Evolutionary conservation across 768 basidiomycete genomes (phyloP).

Genomic region (Saitozyma podzolica): DNA sequence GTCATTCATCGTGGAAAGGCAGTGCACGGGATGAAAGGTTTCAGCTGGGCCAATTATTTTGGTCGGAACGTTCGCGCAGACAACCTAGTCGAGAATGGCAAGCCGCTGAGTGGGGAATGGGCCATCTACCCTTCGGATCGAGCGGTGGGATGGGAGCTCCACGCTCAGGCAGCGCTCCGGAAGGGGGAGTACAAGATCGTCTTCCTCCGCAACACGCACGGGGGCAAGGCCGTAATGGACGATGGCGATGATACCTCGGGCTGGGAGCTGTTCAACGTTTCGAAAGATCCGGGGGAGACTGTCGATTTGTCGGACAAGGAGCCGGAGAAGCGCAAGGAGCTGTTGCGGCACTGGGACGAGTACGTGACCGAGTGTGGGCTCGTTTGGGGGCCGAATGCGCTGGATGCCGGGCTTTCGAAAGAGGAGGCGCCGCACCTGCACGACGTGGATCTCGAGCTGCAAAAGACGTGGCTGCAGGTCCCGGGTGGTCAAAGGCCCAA

Average conservation of each 20-base stretch:
- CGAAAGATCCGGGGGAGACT: conserved; percentile 15
- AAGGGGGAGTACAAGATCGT: neutral
- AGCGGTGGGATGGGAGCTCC: conserved; percentile 8
- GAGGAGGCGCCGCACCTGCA: neutral
- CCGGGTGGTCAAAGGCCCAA: neutral
- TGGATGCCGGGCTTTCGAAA: neutral
- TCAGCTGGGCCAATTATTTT: conserved; percentile 34
- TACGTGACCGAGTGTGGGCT: conserved; percentile 6
- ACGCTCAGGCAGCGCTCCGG: too few relatives aligned
- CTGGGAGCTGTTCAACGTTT: conserved; percentile 39
- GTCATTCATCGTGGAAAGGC: conserved; percentile 24
- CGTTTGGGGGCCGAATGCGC: neutral
- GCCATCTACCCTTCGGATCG: conserved; percentile 22
- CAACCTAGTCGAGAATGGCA: conserved; percentile 25
- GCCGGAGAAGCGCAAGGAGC: conserved; percentile 19
- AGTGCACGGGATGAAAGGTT: conserved; percentile 32
- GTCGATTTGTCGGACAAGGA: conserved; percentile 15
- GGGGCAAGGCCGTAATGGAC: conserved; percentile 38
- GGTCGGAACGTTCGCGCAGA: conserved; percentile 7
- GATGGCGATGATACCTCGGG: conserved; percentile 14
- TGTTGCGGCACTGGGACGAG: conserved; percentile 16
- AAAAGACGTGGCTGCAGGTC: neutral
- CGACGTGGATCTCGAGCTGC: conserved; percentile 2
- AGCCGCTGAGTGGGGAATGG: neutral
- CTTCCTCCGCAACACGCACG: conserved; percentile 24